Evolutionary conservation across 495 filamentous ascomycete genomes (phyloP), one percentile per base, ranked within the genome.

Genomic region (Podospora didyma): DNA sequence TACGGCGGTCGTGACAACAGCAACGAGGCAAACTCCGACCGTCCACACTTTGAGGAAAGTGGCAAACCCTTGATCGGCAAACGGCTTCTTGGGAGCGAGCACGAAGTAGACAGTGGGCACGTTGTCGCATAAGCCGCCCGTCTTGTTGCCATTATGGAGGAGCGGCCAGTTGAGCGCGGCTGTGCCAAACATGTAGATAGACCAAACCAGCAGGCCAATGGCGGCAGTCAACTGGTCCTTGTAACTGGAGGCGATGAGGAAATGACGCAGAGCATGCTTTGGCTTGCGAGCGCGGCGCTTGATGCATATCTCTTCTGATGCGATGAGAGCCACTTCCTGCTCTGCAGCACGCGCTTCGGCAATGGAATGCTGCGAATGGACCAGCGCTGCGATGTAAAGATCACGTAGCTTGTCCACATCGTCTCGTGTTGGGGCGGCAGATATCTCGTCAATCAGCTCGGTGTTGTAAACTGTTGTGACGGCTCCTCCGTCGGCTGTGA

Each of bases 31-130:
- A 2, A 68, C 63, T n/a, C 62, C 63, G 2, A 68, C 63, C 6
- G 65, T 68, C 65, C 65, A 69, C 12, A 69, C 46, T 6, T 58
- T 39, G 23, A 69, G 51, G 39, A 69, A 69, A 7, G 50, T 56
- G 14, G 35, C 53, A 45, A 69, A 69, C 0, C 63, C 56, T 1
- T 28, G 2, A 24, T 66, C 63, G 46, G 37, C 47, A 20, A 66
- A 69, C 1, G 63, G 66, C 46, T 66, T 69, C 51, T 69, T 66
- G 22, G 63, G 61, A 3, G 63, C 63, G 3, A 69, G 42, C 16
- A 69, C 63, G 9, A 69, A 69, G 44, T 64, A 66, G 9, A 69
- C 63, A n/a, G 63, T 69, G n/a, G 62, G 61, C 2, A 64, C 59
- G 39, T 64, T 45, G 57, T 66, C 57, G 57, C 66, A 69, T 9